phyloP scores from a whole-genome alignment of 345 rosid species.

The Lepidium africanum region DNA sequence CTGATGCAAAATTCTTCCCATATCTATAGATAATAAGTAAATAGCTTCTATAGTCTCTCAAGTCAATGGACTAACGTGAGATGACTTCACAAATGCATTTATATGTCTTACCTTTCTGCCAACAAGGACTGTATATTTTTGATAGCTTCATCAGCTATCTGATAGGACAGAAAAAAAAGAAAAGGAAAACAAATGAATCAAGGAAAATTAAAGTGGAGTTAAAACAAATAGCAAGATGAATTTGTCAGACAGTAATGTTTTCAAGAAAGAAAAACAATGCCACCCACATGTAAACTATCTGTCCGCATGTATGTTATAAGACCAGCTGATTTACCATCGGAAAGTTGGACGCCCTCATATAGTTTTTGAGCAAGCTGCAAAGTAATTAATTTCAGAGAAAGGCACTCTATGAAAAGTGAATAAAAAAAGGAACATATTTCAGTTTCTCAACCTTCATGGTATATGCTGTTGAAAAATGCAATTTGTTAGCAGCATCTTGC shows the following conservation, averaged over 20 bases:
- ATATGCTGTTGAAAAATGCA: constrained; percentile 58
- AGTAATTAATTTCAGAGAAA: constrained; percentile 15
- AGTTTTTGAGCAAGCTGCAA: constrained; percentile 94
- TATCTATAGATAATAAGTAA: constrained; percentile 43
- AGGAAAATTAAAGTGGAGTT: background rate
- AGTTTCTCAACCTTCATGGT: constrained; percentile 78
- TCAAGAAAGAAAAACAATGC: background rate
- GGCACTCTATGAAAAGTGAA: constrained; percentile 1
- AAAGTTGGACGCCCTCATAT: constrained; percentile 80
- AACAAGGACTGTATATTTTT: constrained; percentile 58
- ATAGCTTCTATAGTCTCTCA: background rate
- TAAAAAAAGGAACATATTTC: background rate
- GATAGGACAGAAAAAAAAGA: constrained; percentile 20
- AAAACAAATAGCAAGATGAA: constrained; percentile 4
- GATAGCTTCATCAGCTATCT: constrained; percentile 93
- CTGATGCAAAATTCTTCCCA: constrained; percentile 57
- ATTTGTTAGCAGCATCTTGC: constrained; percentile 96
- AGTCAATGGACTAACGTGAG: background rate
- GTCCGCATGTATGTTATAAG: constrained; percentile 93
- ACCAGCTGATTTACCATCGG: constrained; percentile 69
- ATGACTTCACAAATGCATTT: constrained; percentile 1
- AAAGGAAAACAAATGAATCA: background rate
- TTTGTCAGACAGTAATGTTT: background rate
- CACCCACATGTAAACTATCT: constrained; percentile 91
- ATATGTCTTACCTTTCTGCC: constrained; percentile 53